These are phyloP conservation scores for Dissophora globulifera DNA, from an alignment of 192 early-diverging fungal species.

Conservation along the genomic window DNA sequence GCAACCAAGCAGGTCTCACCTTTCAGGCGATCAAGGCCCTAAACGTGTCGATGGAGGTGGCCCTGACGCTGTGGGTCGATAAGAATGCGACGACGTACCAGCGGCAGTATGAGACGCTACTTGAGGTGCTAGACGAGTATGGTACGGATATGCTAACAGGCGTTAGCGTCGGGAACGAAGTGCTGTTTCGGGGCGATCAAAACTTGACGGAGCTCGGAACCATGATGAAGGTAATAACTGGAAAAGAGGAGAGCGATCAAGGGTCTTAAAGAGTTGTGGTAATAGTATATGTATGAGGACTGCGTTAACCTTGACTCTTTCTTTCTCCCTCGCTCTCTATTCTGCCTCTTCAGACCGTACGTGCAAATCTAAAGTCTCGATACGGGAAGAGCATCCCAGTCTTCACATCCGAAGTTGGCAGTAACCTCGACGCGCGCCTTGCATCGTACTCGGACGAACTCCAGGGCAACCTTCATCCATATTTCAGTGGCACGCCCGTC, in stretches of 20 bases:
- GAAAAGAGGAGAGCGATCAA: too few relatives aligned
- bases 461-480: conserved; percentile 72
- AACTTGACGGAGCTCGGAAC: neutral
- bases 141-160: conserved; percentile 54
- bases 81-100: conserved; percentile 44
- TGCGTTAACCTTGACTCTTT: too few relatives aligned
- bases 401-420: conserved; percentile 53
- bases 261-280: too few relatives aligned
- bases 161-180: conserved; percentile 61
- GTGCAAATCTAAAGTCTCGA: conserved; percentile 14
- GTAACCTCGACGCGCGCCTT: conserved; percentile 38
- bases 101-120: conserved; percentile 51
- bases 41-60: conserved; percentile 48
- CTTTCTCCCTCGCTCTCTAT: too few relatives aligned
- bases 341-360: too few relatives aligned
- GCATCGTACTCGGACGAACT: conserved; percentile 65
- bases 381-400: conserved; percentile 28
- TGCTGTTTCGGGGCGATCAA: conserved; percentile 49
- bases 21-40: conserved; percentile 49
- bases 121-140: conserved; percentile 43
- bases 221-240: conserved; percentile 20
- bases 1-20: conserved; percentile 40
- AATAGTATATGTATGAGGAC: too few relatives aligned
- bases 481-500: conserved; percentile 65
- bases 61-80: conserved; percentile 58